Conservation (phyloP, 768 basidiomycete genomes). For the Psilocybe subaeruginosa region DNA sequence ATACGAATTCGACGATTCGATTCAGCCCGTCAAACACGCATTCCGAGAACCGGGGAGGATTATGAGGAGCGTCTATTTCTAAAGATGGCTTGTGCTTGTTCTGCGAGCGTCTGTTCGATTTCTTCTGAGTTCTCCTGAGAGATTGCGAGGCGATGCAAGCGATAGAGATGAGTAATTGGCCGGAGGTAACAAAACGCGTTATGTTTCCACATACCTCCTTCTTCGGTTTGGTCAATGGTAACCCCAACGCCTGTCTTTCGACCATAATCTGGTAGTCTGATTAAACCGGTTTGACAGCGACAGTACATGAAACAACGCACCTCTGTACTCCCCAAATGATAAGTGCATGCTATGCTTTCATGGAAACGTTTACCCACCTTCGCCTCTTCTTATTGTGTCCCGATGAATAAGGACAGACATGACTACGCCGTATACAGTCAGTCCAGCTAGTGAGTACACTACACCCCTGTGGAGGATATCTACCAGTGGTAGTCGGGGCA, state of each 20-base stretch:
- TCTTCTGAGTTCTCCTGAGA: constrained; percentile 37
- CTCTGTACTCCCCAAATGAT: constrained; percentile 28
- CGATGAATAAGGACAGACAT: constrained; percentile 56
- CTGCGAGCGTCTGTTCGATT: constrained; percentile 41
- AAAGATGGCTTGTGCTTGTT: constrained; percentile 40
- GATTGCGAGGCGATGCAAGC: constrained; percentile 1
- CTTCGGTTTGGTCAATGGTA: constrained; percentile 24
- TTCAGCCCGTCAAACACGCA: not conserved
- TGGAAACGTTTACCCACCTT: constrained; percentile 44
- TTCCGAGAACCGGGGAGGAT: constrained; percentile 1
- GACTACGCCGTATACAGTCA: constrained; percentile 55
- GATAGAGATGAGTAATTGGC: constrained; percentile 6
- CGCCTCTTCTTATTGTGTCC: constrained; percentile 54
- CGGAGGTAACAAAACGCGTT: not conserved
- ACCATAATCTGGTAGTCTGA: constrained; percentile 32
- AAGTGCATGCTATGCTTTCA: not conserved
- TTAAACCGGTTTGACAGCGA: not conserved
- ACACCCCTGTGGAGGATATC: constrained; percentile 48
- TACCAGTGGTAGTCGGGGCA: constrained; percentile 24
- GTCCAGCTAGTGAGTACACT: constrained; percentile 54
- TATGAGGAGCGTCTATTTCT: constrained; percentile 17
- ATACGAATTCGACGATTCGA: not conserved
- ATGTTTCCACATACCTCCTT: constrained; percentile 30
- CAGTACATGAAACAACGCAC: constrained; percentile 24
- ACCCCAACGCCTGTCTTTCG: constrained; percentile 31